These are phyloP conservation scores for Leucogyrophana mollusca DNA, from an alignment of 768 basidiomycete species.

Conservation along the genomic window DNA sequence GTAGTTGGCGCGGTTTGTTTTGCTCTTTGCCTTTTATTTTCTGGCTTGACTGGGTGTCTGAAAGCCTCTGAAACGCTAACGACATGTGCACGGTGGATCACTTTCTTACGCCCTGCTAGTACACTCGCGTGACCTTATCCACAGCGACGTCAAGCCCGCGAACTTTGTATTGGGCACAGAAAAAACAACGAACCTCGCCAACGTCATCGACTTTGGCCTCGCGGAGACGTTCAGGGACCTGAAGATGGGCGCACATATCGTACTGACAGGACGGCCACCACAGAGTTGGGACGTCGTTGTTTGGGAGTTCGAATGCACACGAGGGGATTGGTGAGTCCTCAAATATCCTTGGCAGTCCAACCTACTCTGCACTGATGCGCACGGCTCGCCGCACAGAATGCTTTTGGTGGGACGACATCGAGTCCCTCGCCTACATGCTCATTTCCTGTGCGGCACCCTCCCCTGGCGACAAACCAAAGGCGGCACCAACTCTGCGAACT, in stretches of 20 bases:
- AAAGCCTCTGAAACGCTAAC: not conserved
- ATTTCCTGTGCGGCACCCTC: conserved; percentile 73
- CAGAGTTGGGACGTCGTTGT: conserved; percentile 76
- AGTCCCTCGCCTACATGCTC: conserved; percentile 82
- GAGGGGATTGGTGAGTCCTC: conserved; percentile 62
- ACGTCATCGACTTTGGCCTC: conserved; percentile 89
- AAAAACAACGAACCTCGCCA: conserved; percentile 69
- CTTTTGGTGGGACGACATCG: conserved; percentile 76
- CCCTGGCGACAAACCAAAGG: conserved; percentile 79
- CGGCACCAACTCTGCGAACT: conserved; percentile 62
- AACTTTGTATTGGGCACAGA: conserved; percentile 97
- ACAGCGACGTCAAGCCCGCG: conserved; percentile 97
- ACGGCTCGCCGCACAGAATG: too few species aligned
- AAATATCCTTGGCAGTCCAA: too few species aligned
- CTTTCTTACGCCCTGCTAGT: conserved; percentile 35
- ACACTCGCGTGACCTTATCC: conserved; percentile 91
- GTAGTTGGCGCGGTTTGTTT: not conserved
- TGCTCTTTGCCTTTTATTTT: not conserved
- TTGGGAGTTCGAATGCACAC: conserved; percentile 74
- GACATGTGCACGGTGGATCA: not conserved
- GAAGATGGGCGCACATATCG: conserved; percentile 63
- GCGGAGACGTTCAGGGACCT: conserved; percentile 76
- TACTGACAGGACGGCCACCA: conserved; percentile 75
- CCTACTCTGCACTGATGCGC: conserved; percentile 10
- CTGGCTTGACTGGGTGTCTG: not conserved